Conservation (phyloP, 345 rosid genomes). For the Xanthoceras sorbifolium region DNA sequence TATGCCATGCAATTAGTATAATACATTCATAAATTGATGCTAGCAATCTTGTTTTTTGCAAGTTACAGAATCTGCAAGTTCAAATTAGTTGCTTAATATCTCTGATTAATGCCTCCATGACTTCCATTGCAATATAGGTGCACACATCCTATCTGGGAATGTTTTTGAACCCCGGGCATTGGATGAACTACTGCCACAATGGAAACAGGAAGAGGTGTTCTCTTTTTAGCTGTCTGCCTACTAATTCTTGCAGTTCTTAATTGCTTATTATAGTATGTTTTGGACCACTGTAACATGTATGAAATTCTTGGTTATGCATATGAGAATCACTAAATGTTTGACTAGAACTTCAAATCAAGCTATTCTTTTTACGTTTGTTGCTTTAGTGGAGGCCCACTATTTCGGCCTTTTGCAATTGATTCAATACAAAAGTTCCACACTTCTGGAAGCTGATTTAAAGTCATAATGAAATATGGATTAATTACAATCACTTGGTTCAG, state of each 20-base stretch:
- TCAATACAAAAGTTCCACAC: not conserved
- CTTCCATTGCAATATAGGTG: slow-evolving; percentile 55
- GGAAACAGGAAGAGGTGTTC: slow-evolving; percentile 85
- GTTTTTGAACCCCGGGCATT: slow-evolving; percentile 89
- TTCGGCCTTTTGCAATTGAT: not conserved
- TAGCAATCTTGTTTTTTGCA: not conserved
- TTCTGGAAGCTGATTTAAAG: not conserved
- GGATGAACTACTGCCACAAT: slow-evolving; percentile 84
- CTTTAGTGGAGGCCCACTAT: not conserved
- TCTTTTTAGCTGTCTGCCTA: slow-evolving; percentile 10
- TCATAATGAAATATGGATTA: not conserved
- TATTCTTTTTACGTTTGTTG: not conserved
- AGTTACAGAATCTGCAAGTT: slow-evolving; percentile 22
- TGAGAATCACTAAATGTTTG: not conserved
- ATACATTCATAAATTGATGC: not conserved
- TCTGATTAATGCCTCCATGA: not conserved
- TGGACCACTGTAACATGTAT: not conserved
- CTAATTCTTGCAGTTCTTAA: slow-evolving; percentile 1
- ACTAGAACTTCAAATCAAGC: not conserved
- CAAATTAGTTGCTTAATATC: not conserved
- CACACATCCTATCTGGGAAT: slow-evolving; percentile 85
- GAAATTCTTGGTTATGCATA: slow-evolving; percentile 2
- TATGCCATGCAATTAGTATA: not conserved
- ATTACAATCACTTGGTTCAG: not conserved
- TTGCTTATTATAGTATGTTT: not conserved